These are phyloP conservation scores for Isatis lusitanica DNA, from an alignment of 441 rosid species.

Conservation along the genomic window DNA sequence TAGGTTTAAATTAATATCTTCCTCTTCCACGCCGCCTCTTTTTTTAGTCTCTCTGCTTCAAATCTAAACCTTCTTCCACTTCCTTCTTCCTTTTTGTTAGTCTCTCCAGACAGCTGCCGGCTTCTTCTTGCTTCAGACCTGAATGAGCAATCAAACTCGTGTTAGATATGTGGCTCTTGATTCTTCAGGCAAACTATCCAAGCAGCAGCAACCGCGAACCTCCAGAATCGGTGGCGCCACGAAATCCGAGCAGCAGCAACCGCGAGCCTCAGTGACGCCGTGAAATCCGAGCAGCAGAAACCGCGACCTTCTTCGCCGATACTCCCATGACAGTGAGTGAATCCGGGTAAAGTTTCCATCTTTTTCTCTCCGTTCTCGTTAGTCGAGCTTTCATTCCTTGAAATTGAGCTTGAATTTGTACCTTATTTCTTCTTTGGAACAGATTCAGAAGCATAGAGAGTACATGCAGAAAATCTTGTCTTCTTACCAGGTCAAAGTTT, in stretches of 20 bases:
- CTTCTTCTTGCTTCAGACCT: no score
- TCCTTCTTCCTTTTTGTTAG: no score
- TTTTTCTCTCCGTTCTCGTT: neutral
- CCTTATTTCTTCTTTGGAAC: constrained; percentile 19
- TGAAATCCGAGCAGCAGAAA: no score
- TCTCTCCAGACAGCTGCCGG: no score
- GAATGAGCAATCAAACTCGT: constrained; percentile 33
- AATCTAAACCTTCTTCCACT: no score
- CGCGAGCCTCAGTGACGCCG: no score
- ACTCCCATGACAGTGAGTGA: constrained; percentile 63
- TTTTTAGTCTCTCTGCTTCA: no score
- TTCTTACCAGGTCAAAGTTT: constrained; percentile 48
- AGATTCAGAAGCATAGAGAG: constrained; percentile 53
- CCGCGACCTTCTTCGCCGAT: constrained; percentile 51
- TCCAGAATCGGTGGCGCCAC: constrained; percentile 38
- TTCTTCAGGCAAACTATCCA: constrained; percentile 38
- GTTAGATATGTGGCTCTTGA: constrained; percentile 45
- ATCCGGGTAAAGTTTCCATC: constrained; percentile 41
- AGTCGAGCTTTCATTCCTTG: neutral
- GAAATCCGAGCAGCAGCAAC: constrained; percentile 39
- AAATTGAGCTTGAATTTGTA: constrained; percentile 11
- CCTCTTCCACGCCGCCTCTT: no score
- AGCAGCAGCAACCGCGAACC: constrained; percentile 27
- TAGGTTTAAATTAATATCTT: no score
- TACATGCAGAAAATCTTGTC: constrained; percentile 49